phyloP scores from a whole-genome alignment of 306 rosid genomes.

The peach (Prunus persica) region DNA sequence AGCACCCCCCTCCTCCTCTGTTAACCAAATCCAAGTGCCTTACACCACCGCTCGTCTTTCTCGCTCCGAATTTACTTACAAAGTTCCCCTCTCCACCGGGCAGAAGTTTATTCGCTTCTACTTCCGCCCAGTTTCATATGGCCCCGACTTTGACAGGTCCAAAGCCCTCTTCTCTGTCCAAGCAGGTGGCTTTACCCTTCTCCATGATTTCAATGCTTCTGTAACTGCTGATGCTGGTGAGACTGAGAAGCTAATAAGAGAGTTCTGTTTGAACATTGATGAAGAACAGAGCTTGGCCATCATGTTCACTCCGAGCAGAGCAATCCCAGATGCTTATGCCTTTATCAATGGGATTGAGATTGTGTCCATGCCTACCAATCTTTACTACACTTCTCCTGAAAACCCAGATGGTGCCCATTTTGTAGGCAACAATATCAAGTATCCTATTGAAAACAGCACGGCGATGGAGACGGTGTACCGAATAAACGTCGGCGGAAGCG shows the following conservation, averaged over 20 bases:
- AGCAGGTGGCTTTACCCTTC: slow-evolving; percentile 8
- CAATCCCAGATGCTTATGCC: not conserved
- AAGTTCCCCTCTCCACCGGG: too few relatives aligned
- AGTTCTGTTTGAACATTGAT: not conserved
- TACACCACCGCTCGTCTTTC: too few relatives aligned
- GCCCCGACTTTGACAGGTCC: not conserved
- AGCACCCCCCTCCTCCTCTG: too few relatives aligned
- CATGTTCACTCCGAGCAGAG: slow-evolving; percentile 14
- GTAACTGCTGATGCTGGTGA: not conserved
- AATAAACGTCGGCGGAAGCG: too few relatives aligned
- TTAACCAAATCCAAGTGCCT: too few relatives aligned
- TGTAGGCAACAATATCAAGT: rapidly evolving
- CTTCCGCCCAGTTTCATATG: not conserved
- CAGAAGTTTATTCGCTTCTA: too few relatives aligned
- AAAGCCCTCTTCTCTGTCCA: slow-evolving; percentile 17
- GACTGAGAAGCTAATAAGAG: rapidly evolving
- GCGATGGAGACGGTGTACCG: too few relatives aligned
- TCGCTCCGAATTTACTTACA: too few relatives aligned
- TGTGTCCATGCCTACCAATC: slow-evolving; percentile 53
- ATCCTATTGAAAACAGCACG: rapidly evolving
- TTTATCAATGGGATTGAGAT: slow-evolving; percentile 28
- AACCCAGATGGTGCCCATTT: rapidly evolving
- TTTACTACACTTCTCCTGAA: slow-evolving; percentile 21
- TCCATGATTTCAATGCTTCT: slow-evolving; percentile 15
- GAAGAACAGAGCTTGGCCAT: not conserved